Base-by-base conservation (phyloP, 331 rosid genomes). In the Dryas integrifolia region DNA sequence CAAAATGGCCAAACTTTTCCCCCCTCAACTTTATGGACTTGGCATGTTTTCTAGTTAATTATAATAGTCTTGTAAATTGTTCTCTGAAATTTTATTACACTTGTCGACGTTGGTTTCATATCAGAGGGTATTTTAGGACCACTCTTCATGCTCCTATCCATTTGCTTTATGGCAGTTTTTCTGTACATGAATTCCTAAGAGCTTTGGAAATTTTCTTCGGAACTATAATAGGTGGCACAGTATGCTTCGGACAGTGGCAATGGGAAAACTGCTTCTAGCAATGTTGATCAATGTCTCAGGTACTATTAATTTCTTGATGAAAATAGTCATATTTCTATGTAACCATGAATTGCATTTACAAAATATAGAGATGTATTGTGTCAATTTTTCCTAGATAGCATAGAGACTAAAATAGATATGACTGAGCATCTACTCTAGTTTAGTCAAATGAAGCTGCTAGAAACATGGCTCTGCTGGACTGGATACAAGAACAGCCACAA, bases 241-340 rank as follows among this genome's bases (percentile, higher is more conserved):
- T 89, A 91, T 77, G 98, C 96, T 74, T 88, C 90, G 15, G 93
- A 94, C 64, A 74, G 82, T 69, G 97, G 92, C 70, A 83, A 86
- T 74, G 96, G 94, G 48, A 85, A 86, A 75, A 58, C 81, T 66
- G 96, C 97, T 8, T 80, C 71, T 9, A 72, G 80, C 64, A 76
- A 70, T 72, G 97, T 94, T 9, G 96, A 91, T 80, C 91, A 86
- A 68, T 91, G 97, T 73, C 90, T 94, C 80, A 89, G 97, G 98
- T 94, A 82, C 67, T 46, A 53, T 59, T 69, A n/a, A 61, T 61
- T 72, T 62, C 72, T 6, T 61, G 24, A 61, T 7, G 21, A 9
- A 14, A 60, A 52, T 35, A 16, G 50, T 56, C 47, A 3, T 60
- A 21, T 21, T 21, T 21, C 24, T 21, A 21, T 21, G 24, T 21